Evolutionary conservation across 2,329 filamentous ascomycete species (phyloP), one percentile per base, ranked within the genome.

Genomic region (Hymenoscyphus albidus): DNA sequence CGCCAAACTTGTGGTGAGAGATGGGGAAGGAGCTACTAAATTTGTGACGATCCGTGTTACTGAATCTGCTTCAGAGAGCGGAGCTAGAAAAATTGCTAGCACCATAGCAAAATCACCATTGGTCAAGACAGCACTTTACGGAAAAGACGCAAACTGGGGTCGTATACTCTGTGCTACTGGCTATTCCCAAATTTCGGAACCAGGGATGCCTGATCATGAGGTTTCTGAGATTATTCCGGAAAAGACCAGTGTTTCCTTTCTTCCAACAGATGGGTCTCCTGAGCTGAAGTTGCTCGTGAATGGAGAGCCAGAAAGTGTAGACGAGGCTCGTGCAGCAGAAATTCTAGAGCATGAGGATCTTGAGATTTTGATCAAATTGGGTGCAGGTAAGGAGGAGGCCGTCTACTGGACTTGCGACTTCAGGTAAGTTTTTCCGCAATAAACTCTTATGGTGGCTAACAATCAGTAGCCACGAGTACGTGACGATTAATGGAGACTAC

Each of bases 131-230:
- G 95, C 95, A 0, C 82, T 99, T 51, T 99, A 99, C 78, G 95
- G 95, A 69, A 92, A 93, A 76, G 95, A 99, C 76, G 95, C 95
- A 18, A 99, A 99, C 81, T 99, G 95, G 95, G 95, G 95, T 40
- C 92, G 95, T 62, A 96, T 99, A 68, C 84, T 98, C 35, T 98
- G 95, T 77, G 94, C 95, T 0, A 93, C 93, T 4, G 95, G 95
- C 2, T 98, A 98, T 76, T 82, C 86, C 14, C 79, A 87, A 58
- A 82, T 88, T 67, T 84, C 83, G 1, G 84, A 85, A 69, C 85
- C 84, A 0, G 85, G 83, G 1, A 77, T 81, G 71, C 78, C 81
- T n/a, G 76, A 80, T 48, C 84, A 82, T 64, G 85, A 88, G 0
- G 86, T 89, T 0, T 80, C 82, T 1, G 85, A 86, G 57, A 85